Evolutionary conservation across 73 alveolate genomes (phyloP).

Genomic region (Paramecium tetraurelia): DNA sequence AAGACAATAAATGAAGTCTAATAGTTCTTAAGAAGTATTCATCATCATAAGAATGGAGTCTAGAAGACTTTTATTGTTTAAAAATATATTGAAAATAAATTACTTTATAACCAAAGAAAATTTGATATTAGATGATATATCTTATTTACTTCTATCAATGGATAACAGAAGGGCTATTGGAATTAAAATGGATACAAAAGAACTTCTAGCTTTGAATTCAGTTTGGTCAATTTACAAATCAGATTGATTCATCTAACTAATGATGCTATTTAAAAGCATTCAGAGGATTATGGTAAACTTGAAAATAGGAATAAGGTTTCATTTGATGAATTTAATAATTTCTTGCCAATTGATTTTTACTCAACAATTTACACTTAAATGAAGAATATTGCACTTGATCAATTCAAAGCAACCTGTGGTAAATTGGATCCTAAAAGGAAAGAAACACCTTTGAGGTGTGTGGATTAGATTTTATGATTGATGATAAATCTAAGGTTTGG

Average conservation of each 20-base stretch:
- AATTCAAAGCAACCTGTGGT: slow-evolving; percentile 67
- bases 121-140: no score
- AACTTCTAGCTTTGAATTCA: slow-evolving; percentile 48
- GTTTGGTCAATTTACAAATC: slow-evolving; percentile 52
- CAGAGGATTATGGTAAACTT: slow-evolving; percentile 76
- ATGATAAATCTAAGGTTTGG: slow-evolving; percentile 85
- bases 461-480: slow-evolving; percentile 96
- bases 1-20: no score
- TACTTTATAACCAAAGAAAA: no score
- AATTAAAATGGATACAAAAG: no score
- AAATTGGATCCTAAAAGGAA: slow-evolving; percentile 85
- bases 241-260: slow-evolving; percentile 78
- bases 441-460: slow-evolving; percentile 81
- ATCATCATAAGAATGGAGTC: no score
- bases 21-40: no score
- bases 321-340: slow-evolving; percentile 52
- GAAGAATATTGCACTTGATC: slow-evolving; percentile 73
- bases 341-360: not conserved
- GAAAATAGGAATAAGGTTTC: slow-evolving; percentile 74
- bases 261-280: slow-evolving; percentile 77
- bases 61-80: no score
- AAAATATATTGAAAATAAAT: no score
- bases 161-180: no score
- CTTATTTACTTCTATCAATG: no score
- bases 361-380: not conserved